Percentiles rank a stretch among this genome's conserved stretches.
Evolutionary conservation across 2,329 filamentous ascomycete species (phyloP).

Genomic region (Paraphoma sp.): DNA sequence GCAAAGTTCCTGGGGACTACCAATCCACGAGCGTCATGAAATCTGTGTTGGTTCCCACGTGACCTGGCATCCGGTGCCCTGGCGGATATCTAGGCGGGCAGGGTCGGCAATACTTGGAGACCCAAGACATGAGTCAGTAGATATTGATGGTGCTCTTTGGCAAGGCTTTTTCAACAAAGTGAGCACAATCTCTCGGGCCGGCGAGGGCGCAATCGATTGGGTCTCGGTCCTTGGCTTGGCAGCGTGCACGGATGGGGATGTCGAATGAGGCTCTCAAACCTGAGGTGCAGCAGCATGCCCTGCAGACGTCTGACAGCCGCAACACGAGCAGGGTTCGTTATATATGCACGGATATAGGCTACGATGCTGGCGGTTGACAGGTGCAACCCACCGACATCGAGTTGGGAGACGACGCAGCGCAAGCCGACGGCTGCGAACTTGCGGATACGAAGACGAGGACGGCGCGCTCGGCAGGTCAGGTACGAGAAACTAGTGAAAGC

Average conservation of each 20-base stretch:
- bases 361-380: not conserved
- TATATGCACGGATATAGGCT: too few species aligned
- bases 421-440: not conserved
- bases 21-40: too few species aligned
- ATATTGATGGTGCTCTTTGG: too few species aligned
- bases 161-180: too few species aligned
- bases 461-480: not conserved
- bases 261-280: not conserved
- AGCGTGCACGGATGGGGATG: conserved; percentile 1
- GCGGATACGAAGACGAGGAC: conserved; percentile 2
- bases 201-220: conserved; percentile 1
- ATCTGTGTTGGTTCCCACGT: too few species aligned
- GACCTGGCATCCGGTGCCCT: too few species aligned
- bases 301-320: not conserved
- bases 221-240: not conserved
- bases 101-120: too few species aligned
- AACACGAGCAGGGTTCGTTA: not conserved
- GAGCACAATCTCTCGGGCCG: not conserved
- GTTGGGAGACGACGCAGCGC: not conserved
- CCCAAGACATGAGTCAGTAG: too few species aligned
- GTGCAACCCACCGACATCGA: not conserved
- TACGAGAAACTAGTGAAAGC: not conserved
- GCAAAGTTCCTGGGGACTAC: too few species aligned
- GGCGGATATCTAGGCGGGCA: too few species aligned
- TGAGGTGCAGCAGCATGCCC: conserved; percentile 1